Base-by-base conservation (phyloP, 148 eudicot species). In the Silene conica region DNA sequence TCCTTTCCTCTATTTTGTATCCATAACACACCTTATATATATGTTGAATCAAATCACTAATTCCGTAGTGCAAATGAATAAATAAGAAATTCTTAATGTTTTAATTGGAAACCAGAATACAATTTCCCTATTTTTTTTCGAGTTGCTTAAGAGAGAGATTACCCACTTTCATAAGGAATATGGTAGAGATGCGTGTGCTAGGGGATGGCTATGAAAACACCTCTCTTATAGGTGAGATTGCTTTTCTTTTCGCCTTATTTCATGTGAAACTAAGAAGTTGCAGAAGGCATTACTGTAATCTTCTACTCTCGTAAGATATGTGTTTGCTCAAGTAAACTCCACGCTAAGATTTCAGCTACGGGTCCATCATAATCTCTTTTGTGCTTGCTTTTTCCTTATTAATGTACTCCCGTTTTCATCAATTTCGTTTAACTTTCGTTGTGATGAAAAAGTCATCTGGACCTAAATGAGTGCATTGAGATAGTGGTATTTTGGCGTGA, bases 211-310 rank as follows among this genome's bases (percentile, higher is more conserved):
- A 13, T 50, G 14, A 50, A 50, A 50, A 7, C 5, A 9, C 55
- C 18, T 50, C 14, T 48, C 55, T 50, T 7, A 50, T 50, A 50
- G 4, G 16, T 50, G 5, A 15, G 55, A 50, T n/a, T 16, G 16
- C 16, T 7, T 18, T 64, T 64, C 16, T 6, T 26, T 63, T 60
- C 1, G 46, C 21, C 28, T 0, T 28, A 31, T 64, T 1, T 25
- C 34, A 25, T 62, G 66, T 62, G 38, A 62, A 26, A 62, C 38
- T 62, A 15, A 62, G 25, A 59, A 59, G 38, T 62, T 62, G 18
- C 34, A 62, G 66, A 26, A 62, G 22, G n/a, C 66, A 62, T 62
- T 62, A 26, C 18, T 62, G 34, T 62, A 10, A 26, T 62, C 66
- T 62, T 64, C 7, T 28, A 64, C 68, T 18, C 34, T 41, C 19